Percentiles rank a stretch among this genome's conserved stretches.
Evolutionary conservation across 129 eudicot species (phyloP).

Genomic region (Flaveria robusta): DNA sequence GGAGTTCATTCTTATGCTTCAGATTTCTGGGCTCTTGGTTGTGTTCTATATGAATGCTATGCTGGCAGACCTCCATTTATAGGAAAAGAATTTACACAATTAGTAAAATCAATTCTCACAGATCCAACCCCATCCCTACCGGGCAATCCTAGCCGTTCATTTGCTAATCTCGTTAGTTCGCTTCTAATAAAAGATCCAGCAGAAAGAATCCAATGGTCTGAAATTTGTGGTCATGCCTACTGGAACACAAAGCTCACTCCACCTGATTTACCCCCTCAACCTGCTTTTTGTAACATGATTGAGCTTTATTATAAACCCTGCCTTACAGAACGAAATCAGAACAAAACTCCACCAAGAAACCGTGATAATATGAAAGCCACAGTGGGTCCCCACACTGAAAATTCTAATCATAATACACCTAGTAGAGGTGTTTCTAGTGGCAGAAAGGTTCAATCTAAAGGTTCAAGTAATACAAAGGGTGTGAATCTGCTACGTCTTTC

Average conservation of each 20-base stretch:
- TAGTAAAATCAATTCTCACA: slow-evolving; percentile 73
- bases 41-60: slow-evolving; percentile 92
- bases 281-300: slow-evolving; percentile 76
- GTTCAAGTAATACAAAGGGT: slow-evolving; percentile 45
- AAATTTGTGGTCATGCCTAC: slow-evolving; percentile 79
- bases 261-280: slow-evolving; percentile 79
- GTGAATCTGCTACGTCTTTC: slow-evolving; percentile 88
- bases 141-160: slow-evolving; percentile 77
- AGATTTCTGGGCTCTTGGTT: slow-evolving; percentile 98
- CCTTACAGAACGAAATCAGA: slow-evolving; percentile 65
- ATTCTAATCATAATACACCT: slow-evolving; percentile 59
- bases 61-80: slow-evolving; percentile 85
- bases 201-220: slow-evolving; percentile 91
- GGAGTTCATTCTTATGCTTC: slow-evolving; percentile 98
- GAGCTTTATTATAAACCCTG: slow-evolving; percentile 60
- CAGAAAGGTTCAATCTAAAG: slow-evolving; percentile 61
- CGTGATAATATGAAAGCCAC: slow-evolving; percentile 56
- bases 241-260: slow-evolving; percentile 72
- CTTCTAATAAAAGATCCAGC: slow-evolving; percentile 88
- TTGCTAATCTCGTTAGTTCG: slow-evolving; percentile 78
- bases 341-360: slow-evolving; percentile 64
- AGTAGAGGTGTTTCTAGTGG: slow-evolving; percentile 51
- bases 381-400: slow-evolving; percentile 48
- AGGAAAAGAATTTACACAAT: slow-evolving; percentile 80
- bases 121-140: slow-evolving; percentile 91